These are phyloP conservation scores for Pueraria montana DNA, from an alignment of 306 rosid genomes.

Conservation along the genomic window DNA sequence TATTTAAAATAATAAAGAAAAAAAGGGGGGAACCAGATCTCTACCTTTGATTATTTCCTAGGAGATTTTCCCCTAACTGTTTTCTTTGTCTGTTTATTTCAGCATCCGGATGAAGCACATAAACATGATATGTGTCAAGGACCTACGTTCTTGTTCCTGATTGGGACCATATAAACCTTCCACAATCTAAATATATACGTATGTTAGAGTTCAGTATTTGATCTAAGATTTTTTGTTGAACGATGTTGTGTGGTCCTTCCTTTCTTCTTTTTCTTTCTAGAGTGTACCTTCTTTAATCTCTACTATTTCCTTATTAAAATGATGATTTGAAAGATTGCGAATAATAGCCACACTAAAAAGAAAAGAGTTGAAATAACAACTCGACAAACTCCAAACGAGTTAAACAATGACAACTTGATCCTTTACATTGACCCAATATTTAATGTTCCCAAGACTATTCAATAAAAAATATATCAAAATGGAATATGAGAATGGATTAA, in stretches of 20 bases:
- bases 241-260: constrained; percentile 67
- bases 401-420: constrained; percentile 47
- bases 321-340: not conserved
- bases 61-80: constrained; percentile 80
- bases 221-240: constrained; percentile 48
- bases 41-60: constrained; percentile 56
- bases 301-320: constrained; percentile 10
- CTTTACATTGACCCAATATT: constrained; percentile 44
- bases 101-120: constrained; percentile 52
- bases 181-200: not conserved
- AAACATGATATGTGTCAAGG: constrained; percentile 64
- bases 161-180: constrained; percentile 46
- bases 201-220: constrained; percentile 38
- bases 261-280: not conserved
- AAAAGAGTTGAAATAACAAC: constrained; percentile 7
- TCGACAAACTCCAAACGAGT: constrained; percentile 25
- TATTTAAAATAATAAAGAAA: not conserved
- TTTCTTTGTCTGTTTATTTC: constrained; percentile 61
- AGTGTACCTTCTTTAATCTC: not conserved
- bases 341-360: not conserved
- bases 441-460: constrained; percentile 32
- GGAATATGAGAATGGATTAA: constrained; percentile 37
- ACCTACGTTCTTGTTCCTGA: constrained; percentile 68
- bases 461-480: constrained; percentile 32
- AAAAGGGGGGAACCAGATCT: constrained; percentile 72